These are phyloP conservation scores for Gamarada debralockiae DNA, from an alignment of 495 filamentous ascomycete species.

Conservation along the genomic window DNA sequence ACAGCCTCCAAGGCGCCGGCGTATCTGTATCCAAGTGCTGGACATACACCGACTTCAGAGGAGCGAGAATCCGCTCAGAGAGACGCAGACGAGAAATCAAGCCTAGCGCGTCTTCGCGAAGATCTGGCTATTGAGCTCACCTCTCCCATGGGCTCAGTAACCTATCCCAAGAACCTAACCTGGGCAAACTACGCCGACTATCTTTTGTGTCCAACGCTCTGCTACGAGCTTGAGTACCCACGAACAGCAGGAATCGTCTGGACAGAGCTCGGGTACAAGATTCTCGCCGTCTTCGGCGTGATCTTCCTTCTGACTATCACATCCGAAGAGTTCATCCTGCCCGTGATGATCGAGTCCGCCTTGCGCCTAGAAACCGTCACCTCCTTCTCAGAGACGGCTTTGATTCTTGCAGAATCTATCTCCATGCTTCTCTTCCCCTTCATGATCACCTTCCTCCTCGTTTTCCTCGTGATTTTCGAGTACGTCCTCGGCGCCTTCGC, in stretches of 20 bases:
- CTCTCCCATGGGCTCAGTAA: constrained; percentile 81
- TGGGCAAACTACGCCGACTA: constrained; percentile 80
- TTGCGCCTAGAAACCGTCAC: constrained; percentile 54
- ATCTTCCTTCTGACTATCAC: constrained; percentile 91
- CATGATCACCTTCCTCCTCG: constrained; percentile 91
- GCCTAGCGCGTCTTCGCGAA: constrained; percentile 67
- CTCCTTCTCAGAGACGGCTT: constrained; percentile 58
- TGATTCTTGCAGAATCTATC: constrained; percentile 89
- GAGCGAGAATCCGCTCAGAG: constrained; percentile 9
- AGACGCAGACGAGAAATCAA: constrained; percentile 40
- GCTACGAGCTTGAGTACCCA: constrained; percentile 97
- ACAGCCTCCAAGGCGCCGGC: constrained; percentile 64
- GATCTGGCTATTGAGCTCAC: constrained; percentile 87
- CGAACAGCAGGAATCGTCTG: constrained; percentile 69
- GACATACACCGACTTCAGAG: constrained; percentile 32
- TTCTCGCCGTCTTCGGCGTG: constrained; percentile 89
- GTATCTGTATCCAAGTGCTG: constrained; percentile 71
- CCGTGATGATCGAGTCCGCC: constrained; percentile 76
- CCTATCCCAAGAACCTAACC: constrained; percentile 87
- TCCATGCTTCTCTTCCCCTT: constrained; percentile 93
- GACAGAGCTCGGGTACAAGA: constrained; percentile 80
- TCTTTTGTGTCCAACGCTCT: constrained; percentile 89
- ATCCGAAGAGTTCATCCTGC: constrained; percentile 93
- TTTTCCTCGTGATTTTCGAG: constrained; percentile 97
- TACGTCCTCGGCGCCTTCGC: constrained; percentile 93